phyloP scores from a whole-genome alignment of 2,329 filamentous ascomycete genomes.

The Phyllosticta citribraziliensis region DNA sequence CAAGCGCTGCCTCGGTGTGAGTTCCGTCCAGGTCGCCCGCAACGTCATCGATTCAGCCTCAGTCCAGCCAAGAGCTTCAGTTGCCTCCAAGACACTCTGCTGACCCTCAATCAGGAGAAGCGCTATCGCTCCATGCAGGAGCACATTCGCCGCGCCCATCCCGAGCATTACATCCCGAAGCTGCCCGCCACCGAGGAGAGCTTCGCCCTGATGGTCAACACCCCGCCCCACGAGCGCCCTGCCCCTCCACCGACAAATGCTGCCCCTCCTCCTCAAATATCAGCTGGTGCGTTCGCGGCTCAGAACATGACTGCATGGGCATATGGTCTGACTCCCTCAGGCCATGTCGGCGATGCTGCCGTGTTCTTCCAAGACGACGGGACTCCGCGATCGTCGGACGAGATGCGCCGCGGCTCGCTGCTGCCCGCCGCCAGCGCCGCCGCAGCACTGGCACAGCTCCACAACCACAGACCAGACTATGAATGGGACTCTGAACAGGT shows the following conservation, averaged over 20 bases:
- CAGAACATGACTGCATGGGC: slow-evolving; percentile 7
- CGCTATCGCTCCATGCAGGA: slow-evolving; percentile 98
- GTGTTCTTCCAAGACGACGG: slow-evolving; percentile 58
- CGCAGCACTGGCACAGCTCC: slow-evolving; percentile 76
- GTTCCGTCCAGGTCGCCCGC: slow-evolving; percentile 34
- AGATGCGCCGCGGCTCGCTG: slow-evolving; percentile 54
- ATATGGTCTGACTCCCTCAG: slow-evolving; percentile 21
- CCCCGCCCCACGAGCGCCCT: slow-evolving; percentile 65
- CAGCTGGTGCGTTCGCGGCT: slow-evolving; percentile 8
- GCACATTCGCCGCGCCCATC: slow-evolving; percentile 94
- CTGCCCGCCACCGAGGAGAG: slow-evolving; percentile 96
- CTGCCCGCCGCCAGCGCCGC: slow-evolving; percentile 67
- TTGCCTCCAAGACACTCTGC: slow-evolving; percentile 16
- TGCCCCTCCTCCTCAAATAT: slow-evolving; percentile 14
- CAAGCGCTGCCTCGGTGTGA: slow-evolving; percentile 95
- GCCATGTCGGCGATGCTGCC: slow-evolving; percentile 51
- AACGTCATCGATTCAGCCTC: slow-evolving; percentile 1
- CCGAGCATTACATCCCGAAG: slow-evolving; percentile 95
- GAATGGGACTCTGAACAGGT: slow-evolving; percentile 74
- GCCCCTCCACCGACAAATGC: slow-evolving; percentile 39
- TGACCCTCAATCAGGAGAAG: slow-evolving; percentile 58
- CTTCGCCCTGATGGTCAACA: slow-evolving; percentile 93
- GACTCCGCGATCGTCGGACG: slow-evolving; percentile 60
- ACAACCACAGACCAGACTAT: slow-evolving; percentile 63
- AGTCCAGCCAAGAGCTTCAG: slow-evolving; percentile 14